Percentiles rank a stretch among this genome's conserved stretches.
Conservation (phyloP, 768 basidiomycete genomes). For the Arthromyces matolae region DNA sequence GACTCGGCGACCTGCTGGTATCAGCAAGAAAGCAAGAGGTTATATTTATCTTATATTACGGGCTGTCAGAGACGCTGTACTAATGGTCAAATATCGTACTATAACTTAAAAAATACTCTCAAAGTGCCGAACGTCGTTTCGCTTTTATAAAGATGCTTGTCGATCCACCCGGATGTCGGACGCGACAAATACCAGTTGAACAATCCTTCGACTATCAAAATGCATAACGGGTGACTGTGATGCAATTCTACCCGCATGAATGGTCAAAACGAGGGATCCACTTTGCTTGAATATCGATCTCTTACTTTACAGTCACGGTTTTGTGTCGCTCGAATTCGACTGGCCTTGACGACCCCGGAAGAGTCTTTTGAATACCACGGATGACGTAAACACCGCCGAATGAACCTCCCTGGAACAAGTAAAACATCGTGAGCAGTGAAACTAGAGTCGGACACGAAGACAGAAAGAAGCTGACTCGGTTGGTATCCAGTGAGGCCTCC, state of each 20-base stretch:
- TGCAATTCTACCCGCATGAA: constrained; percentile 32
- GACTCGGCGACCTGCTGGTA: neutral
- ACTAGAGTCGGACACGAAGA: neutral
- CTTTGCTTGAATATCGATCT: neutral
- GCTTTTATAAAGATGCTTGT: constrained; percentile 23
- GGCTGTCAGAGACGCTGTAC: no score
- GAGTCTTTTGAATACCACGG: constrained; percentile 39
- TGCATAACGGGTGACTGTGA: constrained; percentile 32
- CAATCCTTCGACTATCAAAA: constrained; percentile 46
- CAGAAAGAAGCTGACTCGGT: constrained; percentile 41
- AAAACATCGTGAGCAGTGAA: neutral
- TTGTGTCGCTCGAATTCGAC: constrained; percentile 47
- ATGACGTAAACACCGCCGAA: constrained; percentile 51
- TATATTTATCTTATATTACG: no score
- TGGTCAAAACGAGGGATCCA: neutral
- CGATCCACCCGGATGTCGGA: constrained; percentile 36
- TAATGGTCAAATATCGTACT: constrained; percentile 1
- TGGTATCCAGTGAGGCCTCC: constrained; percentile 41
- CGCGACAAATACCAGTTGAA: constrained; percentile 45
- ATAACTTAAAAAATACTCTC: constrained; percentile 1
- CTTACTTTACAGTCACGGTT: constrained; percentile 48
- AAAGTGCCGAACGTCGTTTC: neutral
- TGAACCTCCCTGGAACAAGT: constrained; percentile 36
- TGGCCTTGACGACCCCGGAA: constrained; percentile 29
- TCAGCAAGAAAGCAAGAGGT: neutral